Evolutionary conservation across 345 rosid species (phyloP).

Genomic region (Eucalyptus erythrocorys): DNA sequence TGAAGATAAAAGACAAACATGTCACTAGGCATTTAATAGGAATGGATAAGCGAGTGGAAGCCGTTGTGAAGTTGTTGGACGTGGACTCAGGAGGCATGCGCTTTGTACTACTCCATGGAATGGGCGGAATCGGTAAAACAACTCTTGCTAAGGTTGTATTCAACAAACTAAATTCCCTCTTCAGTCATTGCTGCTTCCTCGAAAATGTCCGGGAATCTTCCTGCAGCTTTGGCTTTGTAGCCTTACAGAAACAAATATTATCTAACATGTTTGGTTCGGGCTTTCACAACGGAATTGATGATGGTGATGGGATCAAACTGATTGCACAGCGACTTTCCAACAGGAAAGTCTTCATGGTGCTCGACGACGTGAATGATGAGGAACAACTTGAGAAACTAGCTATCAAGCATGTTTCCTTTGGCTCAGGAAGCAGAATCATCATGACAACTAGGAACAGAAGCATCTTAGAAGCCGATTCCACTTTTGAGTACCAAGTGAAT

Average conservation of each 20-base stretch:
- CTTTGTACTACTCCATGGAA: background rate
- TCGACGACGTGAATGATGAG: rapidly evolving
- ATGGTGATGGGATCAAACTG: background rate
- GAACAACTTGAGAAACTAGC: background rate
- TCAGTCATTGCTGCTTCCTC: background rate
- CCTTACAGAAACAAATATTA: background rate
- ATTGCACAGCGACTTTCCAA: background rate
- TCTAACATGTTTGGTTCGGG: background rate
- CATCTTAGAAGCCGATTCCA: background rate
- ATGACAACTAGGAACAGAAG: background rate
- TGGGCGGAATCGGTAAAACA: background rate
- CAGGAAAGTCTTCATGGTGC: background rate
- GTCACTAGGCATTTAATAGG: background rate
- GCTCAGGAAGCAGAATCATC: background rate
- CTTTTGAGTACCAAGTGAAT: background rate
- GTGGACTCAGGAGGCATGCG: background rate
- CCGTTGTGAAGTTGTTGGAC: background rate
- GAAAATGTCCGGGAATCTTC: background rate
- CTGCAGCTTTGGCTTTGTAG: background rate
- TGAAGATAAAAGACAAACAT: background rate
- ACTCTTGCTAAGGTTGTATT: background rate
- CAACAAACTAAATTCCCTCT: background rate
- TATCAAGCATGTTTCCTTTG: background rate
- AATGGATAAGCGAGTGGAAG: background rate
- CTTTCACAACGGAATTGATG: background rate